A percentile compares a stretch with the other conserved stretches of the same genome.
Evolutionary conservation across 345 rosid genomes (phyloP).

Genomic region (Eucalyptus tenuipes): DNA sequence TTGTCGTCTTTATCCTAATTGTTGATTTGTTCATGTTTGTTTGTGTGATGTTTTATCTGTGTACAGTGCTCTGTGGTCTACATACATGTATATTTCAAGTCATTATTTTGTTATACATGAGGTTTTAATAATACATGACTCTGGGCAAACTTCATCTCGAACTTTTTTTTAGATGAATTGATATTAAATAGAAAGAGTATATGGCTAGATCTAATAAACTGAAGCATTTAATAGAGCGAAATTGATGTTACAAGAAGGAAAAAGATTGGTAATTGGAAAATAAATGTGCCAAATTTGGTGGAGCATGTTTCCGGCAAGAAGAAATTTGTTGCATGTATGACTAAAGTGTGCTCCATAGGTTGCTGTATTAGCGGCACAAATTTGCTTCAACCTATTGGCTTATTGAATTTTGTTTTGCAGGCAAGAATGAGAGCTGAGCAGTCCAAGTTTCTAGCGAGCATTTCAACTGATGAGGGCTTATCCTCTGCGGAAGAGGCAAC

Average conservation of each 20-base stretch:
- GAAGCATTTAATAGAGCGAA: neutral
- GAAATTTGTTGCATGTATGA: neutral
- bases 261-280: neutral
- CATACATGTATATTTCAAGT: neutral
- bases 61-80: neutral
- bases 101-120: neutral
- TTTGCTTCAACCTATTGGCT: neutral
- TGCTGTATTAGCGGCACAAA: neutral
- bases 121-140: neutral
- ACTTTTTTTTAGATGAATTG: neutral
- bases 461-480: conserved; percentile 34
- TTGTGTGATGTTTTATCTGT: neutral
- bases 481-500: conserved; percentile 30
- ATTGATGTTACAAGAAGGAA: neutral
- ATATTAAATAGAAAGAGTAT: neutral
- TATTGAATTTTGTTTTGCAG: conserved; percentile 29
- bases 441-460: conserved; percentile 67
- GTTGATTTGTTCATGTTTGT: neutral
- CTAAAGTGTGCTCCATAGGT: neutral
- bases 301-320: neutral
- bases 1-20: neutral
- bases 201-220: neutral
- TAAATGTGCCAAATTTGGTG: neutral
- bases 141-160: neutral
- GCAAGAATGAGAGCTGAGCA: conserved; percentile 98